Evolutionary conservation across 306 rosid species (phyloP).

Genomic region (Sechiopsis laciniata): DNA sequence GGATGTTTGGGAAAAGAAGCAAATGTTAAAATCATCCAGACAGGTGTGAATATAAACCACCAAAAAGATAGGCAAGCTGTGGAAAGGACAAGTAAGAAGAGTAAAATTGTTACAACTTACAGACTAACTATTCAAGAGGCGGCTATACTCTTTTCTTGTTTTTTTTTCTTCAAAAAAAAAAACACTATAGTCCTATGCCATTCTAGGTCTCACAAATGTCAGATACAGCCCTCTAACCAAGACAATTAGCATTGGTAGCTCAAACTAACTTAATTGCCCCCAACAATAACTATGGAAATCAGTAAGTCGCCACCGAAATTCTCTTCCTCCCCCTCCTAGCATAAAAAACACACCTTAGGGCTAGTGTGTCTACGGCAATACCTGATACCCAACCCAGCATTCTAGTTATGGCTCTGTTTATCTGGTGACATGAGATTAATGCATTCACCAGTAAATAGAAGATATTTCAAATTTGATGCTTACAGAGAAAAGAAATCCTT

Average conservation of each 20-base stretch:
- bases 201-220: neutral
- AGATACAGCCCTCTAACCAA: neutral
- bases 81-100: neutral
- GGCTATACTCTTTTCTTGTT: neutral
- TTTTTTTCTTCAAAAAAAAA: neutral
- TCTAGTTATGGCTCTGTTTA: neutral
- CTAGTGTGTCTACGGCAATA: neutral
- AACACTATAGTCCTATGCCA: neutral
- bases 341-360: too few relatives aligned
- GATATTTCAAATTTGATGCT: slow-evolving; percentile 11
- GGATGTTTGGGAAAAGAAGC: neutral
- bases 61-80: slow-evolving; percentile 1
- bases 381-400: neutral
- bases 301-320: too few relatives aligned
- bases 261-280: neutral
- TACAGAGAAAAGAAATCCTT: slow-evolving; percentile 33
- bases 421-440: neutral
- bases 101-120: neutral
- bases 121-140: neutral
- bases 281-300: neutral
- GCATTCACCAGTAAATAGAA: slow-evolving; percentile 2
- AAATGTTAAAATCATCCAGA: neutral
- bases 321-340: too few relatives aligned
- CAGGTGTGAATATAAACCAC: slow-evolving; percentile 3
- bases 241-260: neutral